Evolutionary conservation across 1,139 yeast genomes (phyloP).

Genomic region (Pichia norvegensis): DNA sequence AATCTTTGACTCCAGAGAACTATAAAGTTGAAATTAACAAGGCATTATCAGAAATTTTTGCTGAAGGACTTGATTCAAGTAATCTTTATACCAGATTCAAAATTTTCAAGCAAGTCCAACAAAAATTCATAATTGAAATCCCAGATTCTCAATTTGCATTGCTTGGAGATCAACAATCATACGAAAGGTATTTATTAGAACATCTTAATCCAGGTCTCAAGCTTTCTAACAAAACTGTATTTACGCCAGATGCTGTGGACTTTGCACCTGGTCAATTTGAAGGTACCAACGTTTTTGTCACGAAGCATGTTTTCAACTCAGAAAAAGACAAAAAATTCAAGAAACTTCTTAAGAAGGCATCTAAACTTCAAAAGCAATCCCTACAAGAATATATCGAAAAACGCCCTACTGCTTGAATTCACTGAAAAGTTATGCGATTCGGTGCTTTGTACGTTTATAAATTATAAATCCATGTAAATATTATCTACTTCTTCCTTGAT

Average conservation of each 20-base stretch:
- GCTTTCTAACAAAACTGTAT: conserved; percentile 43
- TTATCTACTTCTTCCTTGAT: not conserved
- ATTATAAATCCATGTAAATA: not conserved
- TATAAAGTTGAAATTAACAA: conserved; percentile 2
- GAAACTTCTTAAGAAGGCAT: conserved; percentile 37
- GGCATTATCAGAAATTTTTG: conserved; percentile 1
- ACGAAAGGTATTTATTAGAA: conserved; percentile 38
- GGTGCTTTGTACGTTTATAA: not conserved
- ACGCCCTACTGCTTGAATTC: not conserved
- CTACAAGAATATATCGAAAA: conserved; percentile 27
- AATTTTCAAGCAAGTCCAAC: conserved; percentile 50
- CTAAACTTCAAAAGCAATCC: conserved; percentile 31
- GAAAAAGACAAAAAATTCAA: conserved; percentile 36
- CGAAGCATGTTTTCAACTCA: conserved; percentile 34
- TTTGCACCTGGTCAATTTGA: conserved; percentile 41
- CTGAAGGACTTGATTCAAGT: not conserved
- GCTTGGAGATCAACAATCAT: conserved; percentile 38
- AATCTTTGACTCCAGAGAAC: not conserved
- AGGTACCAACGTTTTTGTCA: conserved; percentile 43
- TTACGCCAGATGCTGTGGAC: conserved; percentile 70
- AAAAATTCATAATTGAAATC: conserved; percentile 52
- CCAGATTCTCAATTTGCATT: conserved; percentile 57
- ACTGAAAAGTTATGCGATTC: not conserved
- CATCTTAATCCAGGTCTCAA: conserved; percentile 38
- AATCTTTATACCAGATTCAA: conserved; percentile 47